phyloP scores from a whole-genome alignment of 768 basidiomycete genomes.

The Tulasnella sp. region DNA sequence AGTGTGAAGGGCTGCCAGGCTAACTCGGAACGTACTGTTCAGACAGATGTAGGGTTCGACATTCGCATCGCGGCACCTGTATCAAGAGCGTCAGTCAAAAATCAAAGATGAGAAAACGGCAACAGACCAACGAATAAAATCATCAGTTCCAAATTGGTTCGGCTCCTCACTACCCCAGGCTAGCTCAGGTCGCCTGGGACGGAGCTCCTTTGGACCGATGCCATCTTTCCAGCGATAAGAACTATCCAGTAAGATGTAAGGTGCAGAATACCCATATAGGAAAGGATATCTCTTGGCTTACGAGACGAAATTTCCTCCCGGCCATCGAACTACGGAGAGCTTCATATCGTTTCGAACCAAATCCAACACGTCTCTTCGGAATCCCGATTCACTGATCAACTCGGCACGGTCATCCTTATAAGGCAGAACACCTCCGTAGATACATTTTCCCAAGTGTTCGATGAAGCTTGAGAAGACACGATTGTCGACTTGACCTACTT shows the following conservation, averaged over 20 bases:
- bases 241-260: constrained; percentile 44
- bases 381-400: constrained; percentile 51
- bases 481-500: constrained; percentile 39
- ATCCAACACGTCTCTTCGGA: constrained; percentile 55
- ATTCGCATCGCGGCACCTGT: constrained; percentile 50
- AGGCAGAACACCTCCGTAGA: constrained; percentile 56
- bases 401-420: constrained; percentile 44
- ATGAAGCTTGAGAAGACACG: constrained; percentile 64
- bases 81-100: neutral
- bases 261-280: no score
- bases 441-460: constrained; percentile 63
- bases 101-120: neutral
- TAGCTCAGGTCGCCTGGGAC: constrained; percentile 60
- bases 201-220: constrained; percentile 54
- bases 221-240: constrained; percentile 66
- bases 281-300: neutral
- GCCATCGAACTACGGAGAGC: constrained; percentile 57
- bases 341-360: constrained; percentile 53
- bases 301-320: constrained; percentile 49
- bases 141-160: constrained; percentile 63
- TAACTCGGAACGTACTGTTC: constrained; percentile 46
- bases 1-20: no score
- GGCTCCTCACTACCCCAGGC: constrained; percentile 65
- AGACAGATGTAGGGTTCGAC: constrained; percentile 63
- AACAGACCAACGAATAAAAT: constrained; percentile 56